Conservation (phyloP, 257 asterid genomes). For the Euphrasia confusa region DNA sequence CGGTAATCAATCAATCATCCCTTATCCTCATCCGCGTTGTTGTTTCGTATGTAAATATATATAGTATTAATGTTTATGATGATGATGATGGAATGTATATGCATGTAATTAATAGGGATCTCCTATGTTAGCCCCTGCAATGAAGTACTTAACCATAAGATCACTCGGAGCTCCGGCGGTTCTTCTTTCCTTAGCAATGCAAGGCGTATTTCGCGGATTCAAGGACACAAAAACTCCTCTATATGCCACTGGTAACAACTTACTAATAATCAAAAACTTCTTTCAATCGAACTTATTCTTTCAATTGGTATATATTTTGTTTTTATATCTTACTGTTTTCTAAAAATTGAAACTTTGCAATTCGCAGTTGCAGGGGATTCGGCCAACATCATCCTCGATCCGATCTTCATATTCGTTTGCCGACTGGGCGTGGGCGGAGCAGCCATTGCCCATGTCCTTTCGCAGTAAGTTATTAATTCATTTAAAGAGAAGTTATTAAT, state of each 20-base stretch:
- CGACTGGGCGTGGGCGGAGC: conserved; percentile 87
- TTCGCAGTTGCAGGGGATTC: conserved; percentile 70
- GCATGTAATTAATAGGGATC: conserved; percentile 50
- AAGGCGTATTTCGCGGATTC: conserved; percentile 90
- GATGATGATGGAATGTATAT: too few relatives aligned
- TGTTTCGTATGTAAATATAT: neutral
- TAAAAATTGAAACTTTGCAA: too few relatives aligned
- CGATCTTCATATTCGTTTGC: conserved; percentile 69
- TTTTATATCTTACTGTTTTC: too few relatives aligned
- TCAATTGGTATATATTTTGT: too few relatives aligned
- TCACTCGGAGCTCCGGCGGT: conserved; percentile 96
- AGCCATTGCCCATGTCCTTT: conserved; percentile 93
- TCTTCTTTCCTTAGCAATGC: conserved; percentile 96
- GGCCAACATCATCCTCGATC: conserved; percentile 73
- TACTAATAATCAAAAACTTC: too few relatives aligned
- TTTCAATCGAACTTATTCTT: too few relatives aligned
- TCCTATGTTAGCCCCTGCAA: conserved; percentile 73
- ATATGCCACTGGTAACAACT: conserved; percentile 67
- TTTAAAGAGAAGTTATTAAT: too few relatives aligned
- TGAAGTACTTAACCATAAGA: conserved; percentile 62
- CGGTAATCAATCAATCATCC: conserved; percentile 35
- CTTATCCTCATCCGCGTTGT: neutral
- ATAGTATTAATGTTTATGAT: neutral
- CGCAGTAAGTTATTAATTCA: too few relatives aligned
- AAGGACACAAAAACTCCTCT: conserved; percentile 91